Evolutionary conservation across 345 rosid genomes (phyloP).

Genomic region (Eutrema japonicum): DNA sequence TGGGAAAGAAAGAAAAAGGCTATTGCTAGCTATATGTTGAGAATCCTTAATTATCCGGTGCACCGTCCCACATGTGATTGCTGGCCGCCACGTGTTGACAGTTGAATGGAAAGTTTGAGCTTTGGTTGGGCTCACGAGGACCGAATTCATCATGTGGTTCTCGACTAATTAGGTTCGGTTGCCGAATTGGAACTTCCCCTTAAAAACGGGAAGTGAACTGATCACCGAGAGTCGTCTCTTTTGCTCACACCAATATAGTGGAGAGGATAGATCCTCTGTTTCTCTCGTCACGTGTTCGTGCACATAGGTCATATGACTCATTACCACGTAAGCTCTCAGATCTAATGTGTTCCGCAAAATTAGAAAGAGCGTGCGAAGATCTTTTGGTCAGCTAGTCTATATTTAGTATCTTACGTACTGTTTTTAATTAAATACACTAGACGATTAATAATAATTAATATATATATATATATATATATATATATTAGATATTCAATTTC

Average conservation of each 20-base stretch:
- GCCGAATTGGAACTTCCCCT: constrained; percentile 23
- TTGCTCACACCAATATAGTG: not conserved
- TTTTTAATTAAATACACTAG: constrained; percentile 2
- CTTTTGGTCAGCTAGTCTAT: not conserved
- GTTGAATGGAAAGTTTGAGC: not conserved
- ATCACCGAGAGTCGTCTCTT: not conserved
- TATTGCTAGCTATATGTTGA: not conserved
- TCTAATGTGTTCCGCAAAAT: not conserved
- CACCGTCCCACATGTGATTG: constrained; percentile 60
- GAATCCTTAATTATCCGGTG: constrained; percentile 15
- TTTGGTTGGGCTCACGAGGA: not conserved
- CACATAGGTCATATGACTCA: constrained; percentile 16
- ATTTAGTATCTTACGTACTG: constrained; percentile 6
- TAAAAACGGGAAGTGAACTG: constrained; percentile 1
- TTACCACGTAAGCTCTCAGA: constrained; percentile 3
- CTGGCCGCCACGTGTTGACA: constrained; percentile 35
- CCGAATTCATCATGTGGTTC: constrained; percentile 23
- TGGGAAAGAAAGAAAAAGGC: not conserved
- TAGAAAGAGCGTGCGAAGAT: constrained; percentile 2
- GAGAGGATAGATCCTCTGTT: not conserved
- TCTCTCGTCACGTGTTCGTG: constrained; percentile 15
- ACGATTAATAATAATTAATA: not conserved
- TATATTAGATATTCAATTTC: too few relatives aligned
- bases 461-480: too few relatives aligned
- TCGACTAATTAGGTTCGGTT: constrained; percentile 19